Evolutionary conservation across 495 filamentous ascomycete genomes (phyloP).

Genomic region (Annulohypoxylon moriforme): DNA sequence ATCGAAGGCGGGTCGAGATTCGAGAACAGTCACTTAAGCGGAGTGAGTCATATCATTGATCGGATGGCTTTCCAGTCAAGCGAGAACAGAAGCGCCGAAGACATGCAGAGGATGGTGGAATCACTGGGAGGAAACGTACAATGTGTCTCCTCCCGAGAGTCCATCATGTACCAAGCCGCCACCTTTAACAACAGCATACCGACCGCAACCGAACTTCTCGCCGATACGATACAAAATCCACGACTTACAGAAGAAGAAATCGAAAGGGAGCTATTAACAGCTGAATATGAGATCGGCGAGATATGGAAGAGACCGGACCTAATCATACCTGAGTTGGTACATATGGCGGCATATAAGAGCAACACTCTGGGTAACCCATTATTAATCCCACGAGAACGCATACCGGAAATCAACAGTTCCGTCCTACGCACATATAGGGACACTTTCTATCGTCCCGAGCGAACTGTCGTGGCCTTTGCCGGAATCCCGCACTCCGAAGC

Average conservation of each 20-base stretch:
- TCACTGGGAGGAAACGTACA: constrained; percentile 93
- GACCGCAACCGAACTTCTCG: constrained; percentile 83
- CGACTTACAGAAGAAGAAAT: constrained; percentile 92
- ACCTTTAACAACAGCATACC: constrained; percentile 96
- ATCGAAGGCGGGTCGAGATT: constrained; percentile 96
- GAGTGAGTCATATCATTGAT: constrained; percentile 96
- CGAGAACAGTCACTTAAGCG: constrained; percentile 84
- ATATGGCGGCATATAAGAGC: constrained; percentile 92
- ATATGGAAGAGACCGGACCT: constrained; percentile 98
- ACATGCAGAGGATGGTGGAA: constrained; percentile 89
- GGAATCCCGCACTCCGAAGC: constrained; percentile 87
- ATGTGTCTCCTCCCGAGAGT: constrained; percentile 93
- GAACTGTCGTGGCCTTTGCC: constrained; percentile 94
- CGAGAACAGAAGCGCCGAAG: constrained; percentile 72
- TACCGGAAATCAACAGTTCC: constrained; percentile 77
- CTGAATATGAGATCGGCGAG: constrained; percentile 94
- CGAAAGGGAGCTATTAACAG: constrained; percentile 83
- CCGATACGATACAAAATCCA: constrained; percentile 93
- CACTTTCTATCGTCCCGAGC: constrained; percentile 86
- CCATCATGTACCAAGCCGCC: constrained; percentile 98
- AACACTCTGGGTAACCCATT: constrained; percentile 96
- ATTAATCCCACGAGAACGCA: constrained; percentile 86
- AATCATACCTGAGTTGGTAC: constrained; percentile 93
- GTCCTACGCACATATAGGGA: constrained; percentile 83
- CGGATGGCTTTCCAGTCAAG: constrained; percentile 97